Evolutionary conservation across 495 filamentous ascomycete genomes (phyloP), one percentile per base, ranked within the genome.

Genomic region (Letharia columbiana): DNA sequence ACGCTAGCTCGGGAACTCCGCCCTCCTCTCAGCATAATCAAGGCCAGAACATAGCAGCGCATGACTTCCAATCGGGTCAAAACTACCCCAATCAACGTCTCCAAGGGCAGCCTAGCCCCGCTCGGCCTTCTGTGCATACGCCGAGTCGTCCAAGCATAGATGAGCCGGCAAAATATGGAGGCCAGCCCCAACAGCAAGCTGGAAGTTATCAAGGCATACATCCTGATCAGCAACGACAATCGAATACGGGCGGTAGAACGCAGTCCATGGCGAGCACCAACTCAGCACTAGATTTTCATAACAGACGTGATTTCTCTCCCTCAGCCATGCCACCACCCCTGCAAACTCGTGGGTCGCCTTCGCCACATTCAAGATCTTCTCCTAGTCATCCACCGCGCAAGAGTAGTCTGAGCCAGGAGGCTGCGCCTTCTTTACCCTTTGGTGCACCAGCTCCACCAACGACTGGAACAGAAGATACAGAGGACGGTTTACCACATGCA

Each of bases 371-470:
- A 40, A 45, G 60, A 45, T 58, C 63, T 33, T 37, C 67, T 31
- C 33, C 76, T 9, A 72, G 77, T 45, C 84, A 83, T 68, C 83
- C 86, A 44, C 79, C 83, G 10, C 78, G 85, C 15, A 85, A 86
- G 73, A 85, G 84, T 71, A 89, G 87, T 66, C 74, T 87, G 49
- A 79, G 79, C 65, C 77, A 83, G 66, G 66, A 76, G 61, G 76
- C 73, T 67, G 60, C 75, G 47, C 70, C 77, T 56, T 65, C 69
- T 61, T 60, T 68, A 58, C 64, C 66, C 12, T 60, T 64, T n/a
- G 62, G 60, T 31, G 72, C 54, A 49, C 75, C 70, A 65, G 70
- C 64, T 69, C 68, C 66, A 63, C 64, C 61, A 62, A 67, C 61
- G 66, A 74, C 64, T 64, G 66, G 49, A 63, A 69, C 13, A 56